These are phyloP conservation scores for Saccharomycopsis sp. DNA, from an alignment of 805 yeast species.

Conservation along the genomic window DNA sequence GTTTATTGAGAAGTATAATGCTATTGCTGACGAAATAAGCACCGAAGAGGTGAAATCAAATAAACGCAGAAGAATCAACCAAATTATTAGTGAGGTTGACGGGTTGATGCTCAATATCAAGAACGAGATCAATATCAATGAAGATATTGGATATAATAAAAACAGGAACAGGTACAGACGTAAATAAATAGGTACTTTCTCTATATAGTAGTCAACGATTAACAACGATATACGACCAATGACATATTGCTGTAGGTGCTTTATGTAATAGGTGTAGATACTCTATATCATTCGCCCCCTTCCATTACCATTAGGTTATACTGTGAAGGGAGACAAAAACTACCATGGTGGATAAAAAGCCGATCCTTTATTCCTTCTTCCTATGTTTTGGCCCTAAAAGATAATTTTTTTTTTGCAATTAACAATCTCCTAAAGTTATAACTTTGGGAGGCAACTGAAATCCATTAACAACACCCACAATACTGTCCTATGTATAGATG, in stretches of 20 bases:
- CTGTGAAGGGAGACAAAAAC: no score
- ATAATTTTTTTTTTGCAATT: background rate
- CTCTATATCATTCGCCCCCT: no score
- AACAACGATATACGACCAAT: no score
- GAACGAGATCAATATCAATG: slow-evolving; percentile 12
- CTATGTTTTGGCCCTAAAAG: no score
- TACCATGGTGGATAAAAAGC: no score
- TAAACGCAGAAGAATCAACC: slow-evolving; percentile 18
- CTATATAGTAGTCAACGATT: no score
- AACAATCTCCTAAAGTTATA: no score
- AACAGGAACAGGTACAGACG: slow-evolving; percentile 15
- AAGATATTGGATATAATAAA: slow-evolving; percentile 11
- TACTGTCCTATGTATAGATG: no score
- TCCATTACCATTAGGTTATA: no score
- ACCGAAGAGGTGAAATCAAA: background rate
- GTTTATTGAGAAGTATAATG: slow-evolving; percentile 12
- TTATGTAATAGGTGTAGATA: no score
- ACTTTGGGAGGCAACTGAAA: background rate
- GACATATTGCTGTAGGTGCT: background rate
- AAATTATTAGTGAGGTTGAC: slow-evolving; percentile 20
- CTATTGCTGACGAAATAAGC: background rate
- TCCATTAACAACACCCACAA: no score
- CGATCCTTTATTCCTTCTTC: no score
- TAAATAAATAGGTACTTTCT: slow-evolving; percentile 1
- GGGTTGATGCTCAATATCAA: slow-evolving; percentile 17